Conservation (phyloP, 176 grass and related monocot species). For the Calamus simplicifolius region DNA sequence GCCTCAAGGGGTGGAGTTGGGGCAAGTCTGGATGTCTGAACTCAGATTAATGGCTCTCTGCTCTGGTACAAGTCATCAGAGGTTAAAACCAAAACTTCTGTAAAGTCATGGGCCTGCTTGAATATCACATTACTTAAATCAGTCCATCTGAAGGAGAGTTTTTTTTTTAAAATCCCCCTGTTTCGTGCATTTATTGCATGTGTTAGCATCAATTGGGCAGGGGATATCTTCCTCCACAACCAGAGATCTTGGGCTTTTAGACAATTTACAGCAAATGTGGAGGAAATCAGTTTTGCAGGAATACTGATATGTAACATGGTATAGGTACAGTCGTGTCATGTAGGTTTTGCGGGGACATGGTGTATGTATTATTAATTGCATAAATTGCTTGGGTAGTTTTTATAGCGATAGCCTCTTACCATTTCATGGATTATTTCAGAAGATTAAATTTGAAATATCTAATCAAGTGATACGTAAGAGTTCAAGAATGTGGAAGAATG, state of each 20-base stretch:
- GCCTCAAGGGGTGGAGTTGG: no score
- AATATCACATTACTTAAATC: neutral
- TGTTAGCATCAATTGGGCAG: neutral
- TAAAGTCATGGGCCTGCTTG: no score
- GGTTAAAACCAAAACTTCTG: no score
- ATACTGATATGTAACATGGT: slow-evolving; percentile 9
- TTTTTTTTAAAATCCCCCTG: neutral
- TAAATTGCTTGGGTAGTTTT: slow-evolving; percentile 2
- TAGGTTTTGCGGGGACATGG: neutral
- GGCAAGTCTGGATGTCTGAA: no score
- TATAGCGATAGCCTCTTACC: neutral
- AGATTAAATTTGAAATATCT: neutral
- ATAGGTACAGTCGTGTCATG: neutral
- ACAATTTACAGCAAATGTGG: slow-evolving; percentile 1
- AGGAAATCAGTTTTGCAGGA: slow-evolving; percentile 18
- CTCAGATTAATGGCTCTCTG: no score
- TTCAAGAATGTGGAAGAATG: no score
- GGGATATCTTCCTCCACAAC: neutral
- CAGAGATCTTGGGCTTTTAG: neutral
- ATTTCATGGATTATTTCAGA: slow-evolving; percentile 1
- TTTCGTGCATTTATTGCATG: neutral
- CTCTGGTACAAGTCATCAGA: no score
- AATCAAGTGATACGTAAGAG: neutral
- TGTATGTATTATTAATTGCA: slow-evolving; percentile 6
- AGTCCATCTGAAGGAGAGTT: neutral